Base-by-base conservation (phyloP, 2,329 filamentous ascomycete genomes). In the Pseudonectria buxi region DNA sequence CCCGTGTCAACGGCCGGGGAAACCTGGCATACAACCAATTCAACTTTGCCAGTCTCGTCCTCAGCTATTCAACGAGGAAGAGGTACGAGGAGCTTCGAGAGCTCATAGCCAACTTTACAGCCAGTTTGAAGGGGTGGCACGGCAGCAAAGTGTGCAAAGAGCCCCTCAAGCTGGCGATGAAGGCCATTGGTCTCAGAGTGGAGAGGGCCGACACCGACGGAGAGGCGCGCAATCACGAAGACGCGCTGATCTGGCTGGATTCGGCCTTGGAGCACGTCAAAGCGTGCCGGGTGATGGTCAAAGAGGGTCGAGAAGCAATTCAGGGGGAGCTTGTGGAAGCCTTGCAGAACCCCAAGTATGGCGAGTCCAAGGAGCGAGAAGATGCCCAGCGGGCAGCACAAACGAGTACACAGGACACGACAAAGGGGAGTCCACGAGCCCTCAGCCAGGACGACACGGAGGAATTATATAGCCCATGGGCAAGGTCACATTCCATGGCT, bases 31-130 rank as follows among this genome's bases (percentile, higher is more conserved):
- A 63, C 46, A 62, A 47, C 42, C 49, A 57, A 30, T 53, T 54
- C 46, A 65, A 63, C 40, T 67, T 67, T 46, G 39, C 54, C 22
- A 61, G 55, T 26, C 51, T 67, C 13, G 39, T 66, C 15, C 54
- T 53, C 34, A 47, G 55, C 5, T 60, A 61, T 42, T 59, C 55
- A 1, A 55, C 53, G 2, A 47, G 51, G 26, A 47, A 43, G n/a
- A 47, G 41, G 6, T 65, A 65, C 35, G 35, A 43, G 7, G 50
- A 52, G 12, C 42, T 65, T 14, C 40, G 45, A 24, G 46, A 44
- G 24, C 40, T 66, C n/a, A 36, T 66, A 6, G 32, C 33, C 14
- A 44, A 37, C 10, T 63, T 64, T 31, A 52, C 38, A 7, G 51
- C 55, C 4, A 51, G 55, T 36, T 41, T 47, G 13, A 49, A 50